These are phyloP conservation scores for Microbotryum silenes-acaulis DNA, from an alignment of 1,284 basidiomycete genomes.

Conservation along the genomic window DNA sequence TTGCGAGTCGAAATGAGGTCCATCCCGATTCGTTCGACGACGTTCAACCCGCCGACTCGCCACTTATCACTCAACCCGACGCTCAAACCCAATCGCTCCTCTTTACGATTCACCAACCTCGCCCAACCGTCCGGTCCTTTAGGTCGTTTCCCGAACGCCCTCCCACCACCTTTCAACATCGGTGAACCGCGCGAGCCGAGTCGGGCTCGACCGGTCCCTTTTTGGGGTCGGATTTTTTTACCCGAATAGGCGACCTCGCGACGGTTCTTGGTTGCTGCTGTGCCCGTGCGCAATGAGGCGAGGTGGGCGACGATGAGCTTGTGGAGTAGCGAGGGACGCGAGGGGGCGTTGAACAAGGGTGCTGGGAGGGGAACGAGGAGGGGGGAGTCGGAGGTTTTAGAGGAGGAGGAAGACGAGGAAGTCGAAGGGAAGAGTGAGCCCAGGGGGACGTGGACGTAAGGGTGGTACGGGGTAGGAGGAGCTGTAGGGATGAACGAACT, in stretches of 20 bases:
- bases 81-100: conserved; percentile 27
- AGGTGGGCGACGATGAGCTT: conserved; percentile 84
- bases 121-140: conserved; percentile 31
- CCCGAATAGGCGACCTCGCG: conserved; percentile 83
- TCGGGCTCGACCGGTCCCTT: conserved; percentile 83
- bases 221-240: conserved; percentile 80
- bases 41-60: conserved; percentile 20
- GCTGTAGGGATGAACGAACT: conserved; percentile 3
- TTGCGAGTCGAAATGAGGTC: conserved; percentile 15
- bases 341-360: conserved; percentile 73
- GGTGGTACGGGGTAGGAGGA: conserved; percentile 14
- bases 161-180: conserved; percentile 81
- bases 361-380: conserved; percentile 66
- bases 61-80: conserved; percentile 32
- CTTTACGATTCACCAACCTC: conserved; percentile 31
- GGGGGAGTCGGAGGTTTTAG: conserved; percentile 7
- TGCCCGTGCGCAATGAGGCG: conserved; percentile 77
- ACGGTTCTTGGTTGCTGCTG: conserved; percentile 84
- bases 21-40: conserved; percentile 23
- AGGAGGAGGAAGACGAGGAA: background rate
- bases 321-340: conserved; percentile 87
- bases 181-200: conserved; percentile 82
- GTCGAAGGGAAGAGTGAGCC: conserved; percentile 8
- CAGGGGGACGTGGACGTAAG: conserved; percentile 26
- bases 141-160: conserved; percentile 33